These are phyloP conservation scores for Selaginella tamariscina DNA, from an alignment of 75 land plant genomes.

Conservation along the genomic window DNA sequence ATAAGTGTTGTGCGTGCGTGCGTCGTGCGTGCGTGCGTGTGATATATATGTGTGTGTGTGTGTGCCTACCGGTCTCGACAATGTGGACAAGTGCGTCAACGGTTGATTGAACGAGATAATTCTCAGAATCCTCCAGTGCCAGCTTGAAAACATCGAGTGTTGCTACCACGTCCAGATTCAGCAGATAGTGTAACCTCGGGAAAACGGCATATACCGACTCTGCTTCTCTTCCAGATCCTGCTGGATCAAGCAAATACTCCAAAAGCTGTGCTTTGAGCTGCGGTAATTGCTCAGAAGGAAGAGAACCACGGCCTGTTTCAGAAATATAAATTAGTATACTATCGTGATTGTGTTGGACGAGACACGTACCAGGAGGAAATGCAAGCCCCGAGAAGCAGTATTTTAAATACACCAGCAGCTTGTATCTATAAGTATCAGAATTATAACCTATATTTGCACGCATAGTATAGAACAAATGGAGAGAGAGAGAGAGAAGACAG, in stretches of 20 bases:
- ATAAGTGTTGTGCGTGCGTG: too few species aligned
- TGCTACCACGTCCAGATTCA: slow-evolving; percentile 74
- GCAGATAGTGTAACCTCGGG: slow-evolving; percentile 55
- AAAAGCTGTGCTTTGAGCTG: slow-evolving; percentile 56
- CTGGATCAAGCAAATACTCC: slow-evolving; percentile 58
- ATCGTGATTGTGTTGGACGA: background rate
- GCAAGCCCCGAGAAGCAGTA: slow-evolving; percentile 89
- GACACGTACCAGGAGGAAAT: slow-evolving; percentile 86
- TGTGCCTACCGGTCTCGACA: slow-evolving; percentile 31
- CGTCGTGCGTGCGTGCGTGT: too few species aligned
- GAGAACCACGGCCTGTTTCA: slow-evolving; percentile 69
- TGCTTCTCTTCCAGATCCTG: slow-evolving; percentile 23
- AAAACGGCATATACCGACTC: slow-evolving; percentile 20
- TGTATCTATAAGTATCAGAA: slow-evolving; percentile 44
- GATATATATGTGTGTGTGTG: too few species aligned
- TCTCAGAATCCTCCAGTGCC: slow-evolving; percentile 39
- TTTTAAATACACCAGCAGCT: slow-evolving; percentile 88
- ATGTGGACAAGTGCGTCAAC: slow-evolving; percentile 47
- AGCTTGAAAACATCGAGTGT: slow-evolving; percentile 68
- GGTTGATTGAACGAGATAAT: slow-evolving; percentile 34
- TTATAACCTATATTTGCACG: background rate
- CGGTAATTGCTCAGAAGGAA: slow-evolving; percentile 51
- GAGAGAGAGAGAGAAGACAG: too few species aligned
- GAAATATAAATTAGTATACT: background rate
- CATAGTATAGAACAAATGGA: background rate